Evolutionary conservation across 1,284 basidiomycete species (phyloP).

Genomic region (Phenoliferia sp.): DNA sequence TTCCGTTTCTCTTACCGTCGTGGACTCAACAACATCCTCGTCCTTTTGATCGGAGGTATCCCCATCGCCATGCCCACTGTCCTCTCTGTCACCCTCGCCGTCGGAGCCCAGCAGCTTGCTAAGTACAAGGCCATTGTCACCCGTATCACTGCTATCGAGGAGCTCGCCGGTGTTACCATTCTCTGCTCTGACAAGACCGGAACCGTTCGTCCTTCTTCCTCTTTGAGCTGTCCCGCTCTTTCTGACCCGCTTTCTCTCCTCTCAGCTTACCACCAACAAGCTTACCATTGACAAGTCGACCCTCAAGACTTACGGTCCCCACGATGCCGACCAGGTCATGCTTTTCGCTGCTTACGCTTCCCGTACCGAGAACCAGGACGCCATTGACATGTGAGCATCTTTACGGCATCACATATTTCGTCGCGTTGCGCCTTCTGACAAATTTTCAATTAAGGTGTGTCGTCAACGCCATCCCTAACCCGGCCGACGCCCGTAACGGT

Average conservation of each 20-base stretch:
- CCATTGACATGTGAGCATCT: conserved; percentile 75
- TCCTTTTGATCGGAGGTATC: conserved; percentile 96
- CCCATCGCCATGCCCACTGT: conserved; percentile 99
- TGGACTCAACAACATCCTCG: conserved; percentile 92
- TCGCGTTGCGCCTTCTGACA: too few species aligned
- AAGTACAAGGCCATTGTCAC: conserved; percentile 99
- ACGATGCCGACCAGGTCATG: conserved; percentile 83
- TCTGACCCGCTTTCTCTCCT: not conserved
- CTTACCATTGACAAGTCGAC: conserved; percentile 93
- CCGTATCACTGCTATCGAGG: conserved; percentile 96
- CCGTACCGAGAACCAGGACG: conserved; percentile 97
- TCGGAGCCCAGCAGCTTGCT: conserved; percentile 94
- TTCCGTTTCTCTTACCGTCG: conserved; percentile 73
- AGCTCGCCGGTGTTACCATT: conserved; percentile 93
- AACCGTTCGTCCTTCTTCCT: conserved; percentile 47
- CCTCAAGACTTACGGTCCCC: conserved; percentile 85
- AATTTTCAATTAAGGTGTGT: conserved; percentile 41
- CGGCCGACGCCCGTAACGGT: conserved; percentile 71
- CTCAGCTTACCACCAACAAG: conserved; percentile 86
- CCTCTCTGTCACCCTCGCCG: conserved; percentile 90
- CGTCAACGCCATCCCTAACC: conserved; percentile 64
- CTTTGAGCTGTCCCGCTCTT: not conserved
- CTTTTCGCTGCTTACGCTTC: conserved; percentile 92
- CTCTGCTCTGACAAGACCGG: conserved; percentile 97
- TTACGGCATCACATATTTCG: not conserved